Evolutionary conservation across 805 yeast species (phyloP).

Genomic region (Debaryomyces castellii): DNA sequence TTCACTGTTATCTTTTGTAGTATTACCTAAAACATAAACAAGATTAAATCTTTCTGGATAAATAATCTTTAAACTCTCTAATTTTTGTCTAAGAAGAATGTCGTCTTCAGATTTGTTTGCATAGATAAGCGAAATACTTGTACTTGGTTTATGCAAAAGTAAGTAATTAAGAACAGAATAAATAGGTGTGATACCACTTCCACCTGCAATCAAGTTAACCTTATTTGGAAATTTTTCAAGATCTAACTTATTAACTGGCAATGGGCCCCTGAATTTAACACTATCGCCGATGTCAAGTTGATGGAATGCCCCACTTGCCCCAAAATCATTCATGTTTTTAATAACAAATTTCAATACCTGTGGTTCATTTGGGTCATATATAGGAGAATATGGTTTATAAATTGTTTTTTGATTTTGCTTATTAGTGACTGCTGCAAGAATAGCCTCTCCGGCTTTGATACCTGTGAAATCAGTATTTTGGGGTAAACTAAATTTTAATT

Average conservation of each 20-base stretch:
- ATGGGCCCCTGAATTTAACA: neutral
- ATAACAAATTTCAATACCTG: neutral
- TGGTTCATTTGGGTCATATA: neutral
- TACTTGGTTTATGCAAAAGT: neutral
- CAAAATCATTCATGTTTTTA: neutral
- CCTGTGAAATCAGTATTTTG: neutral
- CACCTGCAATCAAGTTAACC: no score
- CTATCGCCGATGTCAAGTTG: neutral
- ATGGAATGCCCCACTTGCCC: neutral
- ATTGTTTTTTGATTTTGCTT: neutral
- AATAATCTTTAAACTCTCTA: neutral
- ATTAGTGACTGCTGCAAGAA: neutral
- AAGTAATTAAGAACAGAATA: neutral
- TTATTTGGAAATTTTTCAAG: neutral
- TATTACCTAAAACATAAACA: neutral
- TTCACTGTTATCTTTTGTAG: neutral
- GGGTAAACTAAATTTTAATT: neutral
- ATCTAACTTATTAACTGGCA: neutral
- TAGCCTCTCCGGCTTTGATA: neutral
- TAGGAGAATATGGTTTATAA: neutral
- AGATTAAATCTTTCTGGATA: neutral
- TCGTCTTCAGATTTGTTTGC: neutral
- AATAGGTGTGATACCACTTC: neutral
- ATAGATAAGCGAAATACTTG: neutral
- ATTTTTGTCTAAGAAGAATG: neutral